Percentiles rank a stretch among this genome's conserved stretches.
These are phyloP conservation scores for Erysimum cheiri DNA, from an alignment of 441 rosid genomes.

Conservation along the genomic window DNA sequence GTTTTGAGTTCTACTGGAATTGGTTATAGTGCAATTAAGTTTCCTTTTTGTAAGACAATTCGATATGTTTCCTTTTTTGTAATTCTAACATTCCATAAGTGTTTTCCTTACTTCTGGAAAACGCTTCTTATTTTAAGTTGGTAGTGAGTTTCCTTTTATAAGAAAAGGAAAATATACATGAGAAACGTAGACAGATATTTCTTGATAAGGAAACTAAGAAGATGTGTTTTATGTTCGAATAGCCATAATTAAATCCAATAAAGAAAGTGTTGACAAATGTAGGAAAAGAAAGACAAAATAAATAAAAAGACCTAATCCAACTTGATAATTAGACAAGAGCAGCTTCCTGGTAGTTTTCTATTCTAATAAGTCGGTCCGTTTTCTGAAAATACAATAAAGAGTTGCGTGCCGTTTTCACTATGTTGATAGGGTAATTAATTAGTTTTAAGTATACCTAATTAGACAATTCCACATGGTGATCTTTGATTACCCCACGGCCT, in stretches of 20 bases:
- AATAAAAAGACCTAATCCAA: slow-evolving; percentile 13
- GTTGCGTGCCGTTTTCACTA: slow-evolving; percentile 37
- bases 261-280: slow-evolving; percentile 15
- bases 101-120: slow-evolving; percentile 2
- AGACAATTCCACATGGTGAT: slow-evolving; percentile 41
- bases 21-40: background rate
- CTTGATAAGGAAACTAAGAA: background rate
- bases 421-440: slow-evolving; percentile 22
- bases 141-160: background rate
- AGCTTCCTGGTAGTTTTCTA: slow-evolving; percentile 38
- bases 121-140: background rate
- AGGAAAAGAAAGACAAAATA: background rate
- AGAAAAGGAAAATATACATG: background rate
- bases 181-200: background rate
- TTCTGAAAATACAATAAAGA: slow-evolving; percentile 9
- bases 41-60: background rate
- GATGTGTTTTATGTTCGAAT: slow-evolving; percentile 1
- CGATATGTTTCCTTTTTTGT: background rate
- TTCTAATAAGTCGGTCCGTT: slow-evolving; percentile 29
- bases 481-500: slow-evolving; percentile 34
- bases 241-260: background rate
- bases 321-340: background rate
- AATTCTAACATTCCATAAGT: background rate
- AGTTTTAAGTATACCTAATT: slow-evolving; percentile 5
- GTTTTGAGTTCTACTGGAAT: background rate